phyloP scores from a whole-genome alignment of 257 asterid genomes.

The Parsonsia alboflavescens region DNA sequence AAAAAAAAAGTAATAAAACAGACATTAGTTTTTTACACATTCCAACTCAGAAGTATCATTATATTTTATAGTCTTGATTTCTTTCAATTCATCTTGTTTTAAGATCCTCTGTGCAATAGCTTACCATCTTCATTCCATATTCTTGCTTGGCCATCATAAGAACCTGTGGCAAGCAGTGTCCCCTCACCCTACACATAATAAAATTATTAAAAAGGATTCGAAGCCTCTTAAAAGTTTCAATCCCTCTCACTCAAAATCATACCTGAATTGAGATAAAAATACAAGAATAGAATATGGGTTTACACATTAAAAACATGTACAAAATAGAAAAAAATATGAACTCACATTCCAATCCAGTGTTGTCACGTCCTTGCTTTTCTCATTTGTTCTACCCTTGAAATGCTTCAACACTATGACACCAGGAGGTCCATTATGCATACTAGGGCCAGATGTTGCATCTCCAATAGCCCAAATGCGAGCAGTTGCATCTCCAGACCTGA shows the following conservation, averaged over 20 bases:
- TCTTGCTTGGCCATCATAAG: conserved; percentile 99
- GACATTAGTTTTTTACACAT: not conserved
- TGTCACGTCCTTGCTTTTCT: conserved; percentile 95
- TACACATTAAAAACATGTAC: not conserved
- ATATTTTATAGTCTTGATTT: conserved; percentile 12
- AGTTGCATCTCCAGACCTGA: conserved; percentile 94
- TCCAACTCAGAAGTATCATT: not conserved
- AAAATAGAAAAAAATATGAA: not conserved
- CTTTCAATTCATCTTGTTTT: not conserved
- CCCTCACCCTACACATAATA: conserved; percentile 66
- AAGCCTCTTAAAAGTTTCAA: not conserved
- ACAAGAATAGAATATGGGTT: not conserved
- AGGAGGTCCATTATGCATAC: conserved; percentile 52
- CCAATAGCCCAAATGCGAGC: conserved; percentile 90
- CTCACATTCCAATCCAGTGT: conserved; percentile 99
- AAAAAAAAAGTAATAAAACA: not conserved
- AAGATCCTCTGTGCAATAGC: conserved; percentile 12
- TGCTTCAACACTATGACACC: conserved; percentile 69
- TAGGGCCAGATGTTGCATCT: conserved; percentile 61
- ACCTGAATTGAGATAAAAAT: not conserved
- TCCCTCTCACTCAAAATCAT: not conserved
- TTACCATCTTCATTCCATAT: conserved; percentile 92
- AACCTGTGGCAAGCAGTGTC: conserved; percentile 90
- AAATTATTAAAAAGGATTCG: conserved; percentile 7
- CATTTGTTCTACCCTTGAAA: conserved; percentile 83